Base-by-base conservation (phyloP, 345 rosid genomes). In the Eutrema japonicum region DNA sequence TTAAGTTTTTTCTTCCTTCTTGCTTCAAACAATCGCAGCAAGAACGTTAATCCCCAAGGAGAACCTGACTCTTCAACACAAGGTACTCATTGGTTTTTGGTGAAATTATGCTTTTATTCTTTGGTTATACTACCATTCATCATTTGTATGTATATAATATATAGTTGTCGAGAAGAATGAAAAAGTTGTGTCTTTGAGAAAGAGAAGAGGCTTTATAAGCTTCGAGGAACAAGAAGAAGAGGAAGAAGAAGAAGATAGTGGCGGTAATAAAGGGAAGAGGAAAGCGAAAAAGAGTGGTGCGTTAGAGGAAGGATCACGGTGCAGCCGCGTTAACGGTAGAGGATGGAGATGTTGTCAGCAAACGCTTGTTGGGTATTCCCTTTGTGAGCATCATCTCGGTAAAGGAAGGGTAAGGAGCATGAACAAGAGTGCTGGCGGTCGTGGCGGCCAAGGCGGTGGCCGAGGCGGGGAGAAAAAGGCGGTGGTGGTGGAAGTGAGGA, bases 321-420 rank as follows among this genome's bases (percentile, higher is more conserved):
- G 97, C 83, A 95, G 96, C 77, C 89, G 99, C 2, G 96, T 90
- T 12, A 95, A 95, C 33, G 99, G 99, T 35, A 81, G 96, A 76
- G 99, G 99, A 53, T 92, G 99, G 99, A 84, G 99, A 71, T 95
- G 99, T 50, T 85, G 92, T 62, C 97, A 92, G 40, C 97, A 83
- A 78, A 95, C 99, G 4, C 91, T 95, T 35, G 89, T 86, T 30
- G 97, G 97, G 3, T 95, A 95, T 75, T 92, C 97, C 0, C 91
- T 95, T 27, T 95, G 99, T 56, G 99, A 89, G 83, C 97, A 95
- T 80, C 99, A 95, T 72, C 71, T 95, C 40, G 99, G 99, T 2
- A 95, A 95, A 79, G 99, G 98, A 51, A 84, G 99, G 74, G 86
- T 95, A 0, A 79, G 97, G 79, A 92, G 96, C 79, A 84, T 85